A percentile compares a stretch with the other conserved stretches of the same genome.
Conservation (phyloP, 2,329 filamentous ascomycete species). For the Ceratocystis ficicola region DNA sequence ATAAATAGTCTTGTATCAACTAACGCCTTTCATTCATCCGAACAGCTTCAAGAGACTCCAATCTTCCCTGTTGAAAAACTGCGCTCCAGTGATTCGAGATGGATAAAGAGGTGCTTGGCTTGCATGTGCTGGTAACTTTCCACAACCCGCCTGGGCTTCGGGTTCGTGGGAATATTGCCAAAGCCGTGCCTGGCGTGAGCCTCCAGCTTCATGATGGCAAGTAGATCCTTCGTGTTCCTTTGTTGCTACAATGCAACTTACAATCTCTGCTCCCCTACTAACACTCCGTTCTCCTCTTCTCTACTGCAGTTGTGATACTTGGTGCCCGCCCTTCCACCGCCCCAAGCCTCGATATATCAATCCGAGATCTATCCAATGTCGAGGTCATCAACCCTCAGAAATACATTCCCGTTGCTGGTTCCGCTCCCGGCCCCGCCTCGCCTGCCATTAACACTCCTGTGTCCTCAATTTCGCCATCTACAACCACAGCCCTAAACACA, state of each 20-base stretch:
- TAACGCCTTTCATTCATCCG: not conserved
- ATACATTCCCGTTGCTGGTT: slow-evolving; percentile 25
- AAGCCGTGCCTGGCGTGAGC: slow-evolving; percentile 54
- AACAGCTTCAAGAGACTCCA: not conserved
- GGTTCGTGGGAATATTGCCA: slow-evolving; percentile 57
- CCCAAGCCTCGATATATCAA: slow-evolving; percentile 28
- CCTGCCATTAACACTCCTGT: slow-evolving; percentile 21
- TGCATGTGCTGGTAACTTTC: slow-evolving; percentile 63
- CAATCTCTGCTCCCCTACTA: too few species aligned
- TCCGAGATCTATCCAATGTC: slow-evolving; percentile 36
- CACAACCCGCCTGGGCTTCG: slow-evolving; percentile 50
- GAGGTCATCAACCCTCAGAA: slow-evolving; percentile 27
- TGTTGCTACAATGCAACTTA: not conserved
- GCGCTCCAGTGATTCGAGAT: slow-evolving; percentile 12
- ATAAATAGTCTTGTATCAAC: not conserved
- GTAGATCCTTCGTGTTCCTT: slow-evolving; percentile 24
- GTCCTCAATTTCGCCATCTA: slow-evolving; percentile 29
- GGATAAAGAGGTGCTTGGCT: slow-evolving; percentile 54
- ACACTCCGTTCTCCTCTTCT: not conserved
- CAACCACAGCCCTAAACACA: not conserved
- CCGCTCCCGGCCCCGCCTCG: slow-evolving; percentile 24
- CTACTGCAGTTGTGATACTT: slow-evolving; percentile 6
- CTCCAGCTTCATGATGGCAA: slow-evolving; percentile 61
- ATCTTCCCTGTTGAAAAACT: not conserved
- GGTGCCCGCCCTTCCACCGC: slow-evolving; percentile 7